Percentiles rank a stretch among this genome's conserved stretches.
phyloP scores from a whole-genome alignment of 2,329 filamentous ascomycete species.

The Clonostachys chloroleuca region DNA sequence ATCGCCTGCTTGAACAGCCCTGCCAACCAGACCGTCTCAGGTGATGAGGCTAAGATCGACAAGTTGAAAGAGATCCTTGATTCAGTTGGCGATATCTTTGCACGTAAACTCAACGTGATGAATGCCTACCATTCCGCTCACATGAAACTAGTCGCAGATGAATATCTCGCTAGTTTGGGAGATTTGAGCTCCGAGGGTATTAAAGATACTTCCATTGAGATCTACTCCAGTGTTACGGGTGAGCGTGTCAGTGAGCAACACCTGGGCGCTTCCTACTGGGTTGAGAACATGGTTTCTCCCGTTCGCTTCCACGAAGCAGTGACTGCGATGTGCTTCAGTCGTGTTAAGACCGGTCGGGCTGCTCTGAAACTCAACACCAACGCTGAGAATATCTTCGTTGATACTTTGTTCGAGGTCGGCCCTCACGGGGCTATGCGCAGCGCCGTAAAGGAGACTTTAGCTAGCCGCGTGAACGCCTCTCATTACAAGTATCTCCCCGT shows the following conservation, averaged over 20 bases:
- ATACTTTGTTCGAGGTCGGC: no score
- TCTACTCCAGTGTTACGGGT: conserved; percentile 9
- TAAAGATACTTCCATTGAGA: not conserved
- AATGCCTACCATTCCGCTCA: conserved; percentile 21
- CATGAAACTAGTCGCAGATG: conserved; percentile 12
- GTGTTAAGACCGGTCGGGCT: no score
- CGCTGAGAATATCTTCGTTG: no score
- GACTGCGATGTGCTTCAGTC: no score
- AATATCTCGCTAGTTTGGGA: not conserved
- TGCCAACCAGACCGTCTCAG: conserved; percentile 23
- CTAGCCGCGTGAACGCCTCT: no score
- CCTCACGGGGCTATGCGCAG: no score
- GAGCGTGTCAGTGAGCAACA: not conserved
- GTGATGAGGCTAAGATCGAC: conserved; percentile 15
- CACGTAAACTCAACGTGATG: conserved; percentile 13
- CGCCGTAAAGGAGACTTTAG: no score
- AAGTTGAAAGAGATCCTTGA: conserved; percentile 11
- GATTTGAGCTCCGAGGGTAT: conserved; percentile 2
- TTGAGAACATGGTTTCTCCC: conserved; percentile 13
- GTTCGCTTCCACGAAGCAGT: conserved; percentile 8
- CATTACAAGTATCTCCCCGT: no score
- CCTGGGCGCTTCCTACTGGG: conserved; percentile 7
- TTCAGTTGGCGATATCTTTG: conserved; percentile 14
- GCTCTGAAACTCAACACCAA: no score
- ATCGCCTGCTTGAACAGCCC: conserved; percentile 23